Percentiles rank a stretch among this genome's conserved stretches.
Evolutionary conservation across 116 monocot species (phyloP).

Genomic region (Trichopus zeylanicus): DNA sequence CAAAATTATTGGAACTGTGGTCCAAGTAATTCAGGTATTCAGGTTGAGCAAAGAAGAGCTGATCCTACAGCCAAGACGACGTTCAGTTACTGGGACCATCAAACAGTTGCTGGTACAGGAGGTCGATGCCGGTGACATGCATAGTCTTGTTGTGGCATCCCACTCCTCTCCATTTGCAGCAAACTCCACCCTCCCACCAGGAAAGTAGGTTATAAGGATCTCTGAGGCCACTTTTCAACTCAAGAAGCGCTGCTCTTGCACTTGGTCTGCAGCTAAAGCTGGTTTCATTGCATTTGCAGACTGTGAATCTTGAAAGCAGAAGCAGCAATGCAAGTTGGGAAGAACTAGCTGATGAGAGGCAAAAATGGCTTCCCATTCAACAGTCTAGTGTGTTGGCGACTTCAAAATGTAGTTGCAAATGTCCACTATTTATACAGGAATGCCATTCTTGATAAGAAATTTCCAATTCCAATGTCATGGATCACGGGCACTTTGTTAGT

Average conservation of each 20-base stretch:
- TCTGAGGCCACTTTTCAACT: slow-evolving; percentile 9
- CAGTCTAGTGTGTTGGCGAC: too few species aligned
- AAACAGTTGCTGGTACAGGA: background rate
- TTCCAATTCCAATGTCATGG: too few species aligned
- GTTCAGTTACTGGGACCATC: background rate
- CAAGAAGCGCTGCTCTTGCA: background rate
- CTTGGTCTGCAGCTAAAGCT: background rate
- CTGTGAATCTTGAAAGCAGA: background rate
- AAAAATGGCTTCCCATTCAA: background rate
- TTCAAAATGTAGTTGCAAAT: too few species aligned
- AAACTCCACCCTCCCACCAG: background rate
- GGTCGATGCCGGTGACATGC: background rate
- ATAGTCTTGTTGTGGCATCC: background rate
- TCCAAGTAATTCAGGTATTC: slow-evolving; percentile 16
- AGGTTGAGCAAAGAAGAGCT: slow-evolving; percentile 12
- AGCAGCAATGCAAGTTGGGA: background rate
- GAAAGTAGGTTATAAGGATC: background rate
- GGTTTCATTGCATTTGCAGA: background rate
- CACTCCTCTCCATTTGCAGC: background rate
- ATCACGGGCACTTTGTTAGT: too few species aligned
- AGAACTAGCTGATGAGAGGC: too few species aligned
- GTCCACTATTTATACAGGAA: too few species aligned
- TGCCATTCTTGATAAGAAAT: too few species aligned
- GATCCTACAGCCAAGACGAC: slow-evolving; percentile 11
- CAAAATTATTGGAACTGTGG: slow-evolving; percentile 14